phyloP scores from a whole-genome alignment of 805 yeast genomes.

The Debaryomyces prosopidis region DNA sequence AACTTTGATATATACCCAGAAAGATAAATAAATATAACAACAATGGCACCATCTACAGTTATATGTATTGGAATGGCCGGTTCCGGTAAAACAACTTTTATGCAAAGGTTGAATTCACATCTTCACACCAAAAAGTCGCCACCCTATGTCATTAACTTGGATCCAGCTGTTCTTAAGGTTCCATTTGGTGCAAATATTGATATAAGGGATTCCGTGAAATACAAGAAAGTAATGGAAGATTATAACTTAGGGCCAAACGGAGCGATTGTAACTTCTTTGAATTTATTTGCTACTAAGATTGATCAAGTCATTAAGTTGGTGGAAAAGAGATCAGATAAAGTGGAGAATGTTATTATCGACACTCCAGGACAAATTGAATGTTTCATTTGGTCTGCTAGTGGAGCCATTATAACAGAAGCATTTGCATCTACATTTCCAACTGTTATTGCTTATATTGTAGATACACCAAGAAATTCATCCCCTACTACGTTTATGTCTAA shows the following conservation, averaged over 20 bases:
- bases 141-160: conserved; percentile 91
- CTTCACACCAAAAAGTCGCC: conserved; percentile 68
- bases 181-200: conserved; percentile 95
- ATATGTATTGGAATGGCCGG: conserved; percentile 54
- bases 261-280: conserved; percentile 93
- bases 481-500: conserved; percentile 98
- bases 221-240: conserved; percentile 94
- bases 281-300: conserved; percentile 89
- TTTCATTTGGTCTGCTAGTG: conserved; percentile 98
- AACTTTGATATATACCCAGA: conserved; percentile 1
- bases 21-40: conserved; percentile 2
- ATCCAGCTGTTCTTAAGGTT: conserved; percentile 93
- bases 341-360: conserved; percentile 78
- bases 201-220: conserved; percentile 93
- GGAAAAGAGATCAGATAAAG: conserved; percentile 66
- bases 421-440: conserved; percentile 96
- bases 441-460: conserved; percentile 91
- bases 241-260: conserved; percentile 97
- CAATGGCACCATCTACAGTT: conserved; percentile 39
- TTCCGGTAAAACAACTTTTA: conserved; percentile 95
- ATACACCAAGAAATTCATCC: conserved; percentile 90
- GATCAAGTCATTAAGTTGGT: conserved; percentile 90
- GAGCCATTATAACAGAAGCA: conserved; percentile 93
- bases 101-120: conserved; percentile 92
- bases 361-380: conserved; percentile 99